phyloP scores from a whole-genome alignment of 2,329 filamentous ascomycete genomes.

The Chaetomiaceae sp. region DNA sequence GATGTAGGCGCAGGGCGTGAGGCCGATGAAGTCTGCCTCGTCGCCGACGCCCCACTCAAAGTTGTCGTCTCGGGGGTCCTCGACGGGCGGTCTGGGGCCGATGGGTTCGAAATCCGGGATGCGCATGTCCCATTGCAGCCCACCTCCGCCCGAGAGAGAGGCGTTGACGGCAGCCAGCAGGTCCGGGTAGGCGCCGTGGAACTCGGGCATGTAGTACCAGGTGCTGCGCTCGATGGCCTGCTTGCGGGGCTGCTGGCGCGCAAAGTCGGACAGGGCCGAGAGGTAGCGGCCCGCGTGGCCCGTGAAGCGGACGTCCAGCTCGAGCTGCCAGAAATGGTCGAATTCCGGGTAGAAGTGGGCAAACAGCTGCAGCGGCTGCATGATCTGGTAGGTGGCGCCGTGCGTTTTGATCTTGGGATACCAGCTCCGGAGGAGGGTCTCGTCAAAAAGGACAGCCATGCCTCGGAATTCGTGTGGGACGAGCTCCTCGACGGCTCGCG shows the following conservation, averaged over 20 bases:
- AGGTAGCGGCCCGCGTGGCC: slow-evolving; percentile 7
- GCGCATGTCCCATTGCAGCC: not conserved
- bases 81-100: slow-evolving; percentile 2
- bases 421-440: slow-evolving; percentile 7
- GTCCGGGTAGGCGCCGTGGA: slow-evolving; percentile 2
- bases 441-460: slow-evolving; percentile 6
- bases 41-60: slow-evolving; percentile 10
- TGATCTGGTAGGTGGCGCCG: slow-evolving; percentile 8
- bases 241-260: slow-evolving; percentile 4
- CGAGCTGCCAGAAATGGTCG: slow-evolving; percentile 7
- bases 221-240: slow-evolving; percentile 7
- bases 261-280: slow-evolving; percentile 6
- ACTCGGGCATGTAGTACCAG: slow-evolving; percentile 9
- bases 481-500: not conserved
- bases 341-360: slow-evolving; percentile 4
- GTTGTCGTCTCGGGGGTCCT: slow-evolving; percentile 2
- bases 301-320: slow-evolving; percentile 7
- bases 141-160: not conserved
- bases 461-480: not conserved
- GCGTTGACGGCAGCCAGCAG: not conserved
- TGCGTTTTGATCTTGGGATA: slow-evolving; percentile 2
- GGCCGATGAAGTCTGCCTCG: slow-evolving; percentile 6
- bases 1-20: not conserved
- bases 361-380: slow-evolving; percentile 10
- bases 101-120: slow-evolving; percentile 6